Evolutionary conservation across 805 yeast genomes (phyloP).

Genomic region (Wickerhamiella sergipiensis): DNA sequence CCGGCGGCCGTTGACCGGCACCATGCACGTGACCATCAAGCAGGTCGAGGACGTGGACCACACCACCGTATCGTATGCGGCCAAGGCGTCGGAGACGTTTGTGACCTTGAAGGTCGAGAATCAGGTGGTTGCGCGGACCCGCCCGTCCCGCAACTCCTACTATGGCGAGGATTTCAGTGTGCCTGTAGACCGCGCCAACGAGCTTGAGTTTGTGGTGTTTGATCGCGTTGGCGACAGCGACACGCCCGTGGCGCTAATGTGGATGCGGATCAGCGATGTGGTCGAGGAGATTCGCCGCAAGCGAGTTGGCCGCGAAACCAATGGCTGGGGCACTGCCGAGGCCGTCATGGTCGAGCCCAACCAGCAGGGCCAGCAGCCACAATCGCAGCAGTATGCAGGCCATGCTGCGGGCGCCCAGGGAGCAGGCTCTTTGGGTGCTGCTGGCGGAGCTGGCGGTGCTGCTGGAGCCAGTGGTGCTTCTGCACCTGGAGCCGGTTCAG

Average conservation of each 20-base stretch:
- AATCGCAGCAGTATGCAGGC: conserved; percentile 3
- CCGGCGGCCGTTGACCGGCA: conserved; percentile 75
- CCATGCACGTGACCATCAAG: conserved; percentile 54
- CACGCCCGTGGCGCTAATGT: conserved; percentile 76
- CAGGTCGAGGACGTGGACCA: conserved; percentile 87
- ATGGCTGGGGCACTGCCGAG: conserved; percentile 77
- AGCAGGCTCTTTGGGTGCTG: neutral
- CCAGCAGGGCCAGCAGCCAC: conserved; percentile 26
- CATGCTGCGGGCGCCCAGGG: conserved; percentile 3
- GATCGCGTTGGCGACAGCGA: conserved; percentile 56
- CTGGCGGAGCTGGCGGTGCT: neutral
- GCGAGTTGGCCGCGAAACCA: conserved; percentile 41
- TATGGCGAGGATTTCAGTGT: conserved; percentile 61
- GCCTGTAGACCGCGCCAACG: conserved; percentile 81
- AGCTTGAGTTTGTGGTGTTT: conserved; percentile 74
- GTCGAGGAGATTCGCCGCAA: conserved; percentile 92
- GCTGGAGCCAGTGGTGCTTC: neutral
- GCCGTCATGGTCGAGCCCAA: conserved; percentile 16
- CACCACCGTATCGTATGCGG: conserved; percentile 58
- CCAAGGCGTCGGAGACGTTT: conserved; percentile 66
- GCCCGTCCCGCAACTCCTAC: conserved; percentile 60
- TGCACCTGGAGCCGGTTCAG: no score
- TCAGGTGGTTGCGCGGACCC: conserved; percentile 64
- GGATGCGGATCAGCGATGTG: conserved; percentile 83
- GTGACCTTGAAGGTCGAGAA: conserved; percentile 80